Conservation (phyloP, 208 protist species). For the Leishmania turanica region DNA sequence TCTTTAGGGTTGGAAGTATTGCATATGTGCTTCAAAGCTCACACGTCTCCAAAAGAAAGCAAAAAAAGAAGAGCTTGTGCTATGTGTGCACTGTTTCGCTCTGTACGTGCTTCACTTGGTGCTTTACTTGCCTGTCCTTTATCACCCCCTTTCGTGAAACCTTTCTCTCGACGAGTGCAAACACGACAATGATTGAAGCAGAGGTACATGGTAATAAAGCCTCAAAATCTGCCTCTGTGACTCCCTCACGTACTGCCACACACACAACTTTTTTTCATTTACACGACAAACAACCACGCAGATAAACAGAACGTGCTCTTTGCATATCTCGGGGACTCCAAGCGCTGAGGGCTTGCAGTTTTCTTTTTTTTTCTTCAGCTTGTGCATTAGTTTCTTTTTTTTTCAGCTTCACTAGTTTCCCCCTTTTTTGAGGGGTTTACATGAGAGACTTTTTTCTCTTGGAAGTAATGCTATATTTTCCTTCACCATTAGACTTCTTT, state of each 20-base stretch:
- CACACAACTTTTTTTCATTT: background rate
- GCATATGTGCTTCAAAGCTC: background rate
- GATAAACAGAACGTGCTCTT: background rate
- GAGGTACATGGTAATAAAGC: background rate
- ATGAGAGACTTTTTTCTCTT: background rate
- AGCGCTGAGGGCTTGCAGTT: background rate
- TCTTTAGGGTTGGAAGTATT: background rate
- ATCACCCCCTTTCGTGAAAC: background rate
- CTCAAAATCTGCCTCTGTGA: background rate
- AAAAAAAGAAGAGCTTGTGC: too few species aligned
- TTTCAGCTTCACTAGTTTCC: background rate
- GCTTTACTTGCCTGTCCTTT: background rate
- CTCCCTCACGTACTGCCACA: background rate
- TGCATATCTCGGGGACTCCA: background rate
- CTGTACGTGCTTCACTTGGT: background rate
- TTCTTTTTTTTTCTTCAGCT: background rate
- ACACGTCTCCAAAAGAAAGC: background rate
- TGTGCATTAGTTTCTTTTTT: background rate
- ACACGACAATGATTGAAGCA: background rate
- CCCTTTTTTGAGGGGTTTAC: background rate
- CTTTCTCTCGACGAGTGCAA: background rate
- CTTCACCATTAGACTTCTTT: constrained; percentile 2
- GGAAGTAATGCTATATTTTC: background rate
- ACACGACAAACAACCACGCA: background rate
- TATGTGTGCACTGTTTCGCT: background rate